A percentile compares a stretch with the other conserved stretches of the same genome.
These are phyloP conservation scores for Phaffomyces opuntiae DNA, from an alignment of 805 yeast genomes.

Conservation along the genomic window DNA sequence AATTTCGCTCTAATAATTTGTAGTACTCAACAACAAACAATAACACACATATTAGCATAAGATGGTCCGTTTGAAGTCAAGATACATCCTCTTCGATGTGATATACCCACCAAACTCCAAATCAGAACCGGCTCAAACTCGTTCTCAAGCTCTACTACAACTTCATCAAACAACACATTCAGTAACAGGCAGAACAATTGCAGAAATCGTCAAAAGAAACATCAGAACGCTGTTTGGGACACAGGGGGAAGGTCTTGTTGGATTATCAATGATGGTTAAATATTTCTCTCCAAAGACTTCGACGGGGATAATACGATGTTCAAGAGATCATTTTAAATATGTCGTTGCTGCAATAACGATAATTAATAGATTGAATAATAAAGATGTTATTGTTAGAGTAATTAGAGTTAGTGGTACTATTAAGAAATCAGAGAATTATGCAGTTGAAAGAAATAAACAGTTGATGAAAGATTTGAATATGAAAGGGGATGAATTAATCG, in stretches of 20 bases:
- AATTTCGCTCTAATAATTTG: not conserved
- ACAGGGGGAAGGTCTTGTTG: constrained; percentile 59
- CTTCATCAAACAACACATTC: constrained; percentile 44
- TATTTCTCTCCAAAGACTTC: constrained; percentile 78
- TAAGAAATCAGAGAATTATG: constrained; percentile 69
- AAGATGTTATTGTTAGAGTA: constrained; percentile 45
- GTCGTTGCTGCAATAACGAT: constrained; percentile 63
- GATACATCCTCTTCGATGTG: constrained; percentile 79
- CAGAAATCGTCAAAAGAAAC: constrained; percentile 46
- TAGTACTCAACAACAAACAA: not conserved
- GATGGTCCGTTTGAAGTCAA: constrained; percentile 85
- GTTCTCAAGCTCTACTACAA: constrained; percentile 33
- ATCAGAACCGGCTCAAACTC: constrained; percentile 19
- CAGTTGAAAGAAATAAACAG: constrained; percentile 43
- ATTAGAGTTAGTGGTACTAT: constrained; percentile 81
- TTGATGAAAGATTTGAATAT: constrained; percentile 15
- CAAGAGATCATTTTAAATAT: constrained; percentile 53
- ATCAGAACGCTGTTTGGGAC: constrained; percentile 72
- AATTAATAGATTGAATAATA: constrained; percentile 43
- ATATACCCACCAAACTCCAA: constrained; percentile 50
- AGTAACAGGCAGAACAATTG: constrained; percentile 42
- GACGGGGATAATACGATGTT: constrained; percentile 77
- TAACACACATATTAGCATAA: not conserved
- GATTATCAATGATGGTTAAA: constrained; percentile 55
- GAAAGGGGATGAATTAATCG: constrained; percentile 13